Evolutionary conservation across 192 early-diverging fungal genomes (phyloP).

Genomic region (Funneliformis mosseae): DNA sequence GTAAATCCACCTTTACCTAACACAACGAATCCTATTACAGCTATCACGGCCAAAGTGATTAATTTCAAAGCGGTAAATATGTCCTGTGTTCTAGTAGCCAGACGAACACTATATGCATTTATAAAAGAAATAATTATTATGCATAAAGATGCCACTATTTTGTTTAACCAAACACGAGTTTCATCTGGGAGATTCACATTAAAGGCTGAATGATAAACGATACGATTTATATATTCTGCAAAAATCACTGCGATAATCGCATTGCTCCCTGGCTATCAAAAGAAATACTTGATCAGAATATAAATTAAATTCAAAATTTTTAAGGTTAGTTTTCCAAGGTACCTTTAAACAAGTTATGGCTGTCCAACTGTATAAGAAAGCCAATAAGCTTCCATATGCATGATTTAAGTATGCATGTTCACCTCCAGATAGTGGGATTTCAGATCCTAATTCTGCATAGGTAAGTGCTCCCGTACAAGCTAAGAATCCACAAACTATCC

Average conservation of each 20-base stretch:
- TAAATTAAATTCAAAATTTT: not conserved
- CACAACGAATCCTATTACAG: slow-evolving; percentile 66
- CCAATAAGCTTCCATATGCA: slow-evolving; percentile 68
- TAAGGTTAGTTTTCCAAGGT: slow-evolving; percentile 24
- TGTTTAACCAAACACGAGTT: slow-evolving; percentile 48
- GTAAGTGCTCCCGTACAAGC: slow-evolving; percentile 82
- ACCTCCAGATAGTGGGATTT: slow-evolving; percentile 84
- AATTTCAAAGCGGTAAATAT: slow-evolving; percentile 75
- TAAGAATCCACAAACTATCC: slow-evolving; percentile 72
- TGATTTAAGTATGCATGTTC: slow-evolving; percentile 84
- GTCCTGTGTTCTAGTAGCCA: slow-evolving; percentile 72
- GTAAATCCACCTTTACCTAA: slow-evolving; percentile 56
- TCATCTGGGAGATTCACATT: slow-evolving; percentile 38
- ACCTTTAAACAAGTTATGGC: slow-evolving; percentile 64
- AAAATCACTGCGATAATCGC: slow-evolving; percentile 78
- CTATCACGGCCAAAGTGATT: slow-evolving; percentile 65
- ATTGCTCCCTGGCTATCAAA: slow-evolving; percentile 59
- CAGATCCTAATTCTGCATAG: slow-evolving; percentile 90
- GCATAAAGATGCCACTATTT: slow-evolving; percentile 60
- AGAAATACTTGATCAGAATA: not conserved
- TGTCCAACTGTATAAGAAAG: slow-evolving; percentile 77
- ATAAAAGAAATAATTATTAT: slow-evolving; percentile 63
- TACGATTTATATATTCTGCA: slow-evolving; percentile 75
- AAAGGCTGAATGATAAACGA: slow-evolving; percentile 60
- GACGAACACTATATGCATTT: slow-evolving; percentile 65